Evolutionary conservation across 1,284 basidiomycete species (phyloP), one percentile per base, ranked within the genome.

Genomic region (Sparassis latifolia): DNA sequence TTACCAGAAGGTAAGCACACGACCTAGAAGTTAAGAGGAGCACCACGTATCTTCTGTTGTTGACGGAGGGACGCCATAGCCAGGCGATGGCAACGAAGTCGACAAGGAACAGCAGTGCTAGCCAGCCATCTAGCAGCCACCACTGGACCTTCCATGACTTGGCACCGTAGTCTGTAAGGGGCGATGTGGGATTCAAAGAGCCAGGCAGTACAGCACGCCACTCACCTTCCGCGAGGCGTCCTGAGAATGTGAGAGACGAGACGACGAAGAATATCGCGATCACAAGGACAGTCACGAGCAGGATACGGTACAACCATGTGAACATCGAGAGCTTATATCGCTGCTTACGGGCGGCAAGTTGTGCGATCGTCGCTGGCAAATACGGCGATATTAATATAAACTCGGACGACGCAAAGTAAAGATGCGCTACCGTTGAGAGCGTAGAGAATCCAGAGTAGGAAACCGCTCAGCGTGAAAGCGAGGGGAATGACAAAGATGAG

Each of bases 61-160:
- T 85, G 39, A 82, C 83, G 2, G 93, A 92, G 51, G 96, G 96
- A 41, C 94, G 78, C 96, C 97, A 99, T 31, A 98, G 75, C 71
- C 84, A 97, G 2, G 90, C 84, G 55, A 98, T 92, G 6, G 81
- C 74, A 44, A 76, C 70, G 66, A 99, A 98, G 43, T 88, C 84
- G 33, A 76, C 69, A 45, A 94, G 79, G 66, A 93, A 97, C 35
- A 97, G 81, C 32, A 93, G 73, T 1, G 89, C 82, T 32, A 98
- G 78, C 78, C 92, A 97, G n/a, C 94, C 97, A 62, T 99, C 97
- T 42, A 99, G 78, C 10, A 99, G 73, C 81, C 94, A 92, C 97
- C 97, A 99, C 47, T 95, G 83, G 48, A 84, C 81, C 56, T 80
- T 80, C 96, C 96, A 99, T n/a, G 92, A 90, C 55, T 87, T 86